Evolutionary conservation across 345 rosid species (phyloP).

Genomic region (Adansonia digitata): DNA sequence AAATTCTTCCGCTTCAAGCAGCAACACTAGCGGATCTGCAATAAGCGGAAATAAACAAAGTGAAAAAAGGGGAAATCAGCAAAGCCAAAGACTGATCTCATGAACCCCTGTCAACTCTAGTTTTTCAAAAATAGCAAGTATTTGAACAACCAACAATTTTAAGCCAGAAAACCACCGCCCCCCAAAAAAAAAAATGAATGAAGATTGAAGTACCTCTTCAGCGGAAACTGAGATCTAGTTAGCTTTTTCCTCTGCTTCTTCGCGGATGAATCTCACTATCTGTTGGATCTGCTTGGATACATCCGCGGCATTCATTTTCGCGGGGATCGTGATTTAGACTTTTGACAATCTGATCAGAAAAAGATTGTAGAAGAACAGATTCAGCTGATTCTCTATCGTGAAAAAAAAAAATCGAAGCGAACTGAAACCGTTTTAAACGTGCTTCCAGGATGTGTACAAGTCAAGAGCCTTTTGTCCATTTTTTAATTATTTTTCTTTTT

Average conservation of each 20-base stretch:
- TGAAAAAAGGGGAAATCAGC: too few relatives aligned
- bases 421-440: neutral
- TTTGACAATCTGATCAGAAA: neutral
- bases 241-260: constrained; percentile 93
- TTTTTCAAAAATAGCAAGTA: too few relatives aligned
- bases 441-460: neutral
- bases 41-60: too few relatives aligned
- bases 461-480: too few relatives aligned
- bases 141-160: too few relatives aligned
- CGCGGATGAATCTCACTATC: too few relatives aligned
- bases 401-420: neutral
- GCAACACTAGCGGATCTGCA: too few relatives aligned
- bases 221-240: constrained; percentile 93
- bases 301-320: constrained; percentile 87
- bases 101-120: too few relatives aligned
- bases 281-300: constrained; percentile 91
- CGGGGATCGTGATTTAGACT: constrained; percentile 4
- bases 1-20: too few relatives aligned
- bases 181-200: neutral
- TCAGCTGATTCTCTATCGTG: neutral
- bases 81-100: too few relatives aligned
- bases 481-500: neutral
- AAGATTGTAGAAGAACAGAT: neutral
- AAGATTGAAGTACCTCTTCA: constrained; percentile 54
- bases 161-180: neutral